Conservation (phyloP, 805 yeast species). For the Wickerhamomyces alni region DNA sequence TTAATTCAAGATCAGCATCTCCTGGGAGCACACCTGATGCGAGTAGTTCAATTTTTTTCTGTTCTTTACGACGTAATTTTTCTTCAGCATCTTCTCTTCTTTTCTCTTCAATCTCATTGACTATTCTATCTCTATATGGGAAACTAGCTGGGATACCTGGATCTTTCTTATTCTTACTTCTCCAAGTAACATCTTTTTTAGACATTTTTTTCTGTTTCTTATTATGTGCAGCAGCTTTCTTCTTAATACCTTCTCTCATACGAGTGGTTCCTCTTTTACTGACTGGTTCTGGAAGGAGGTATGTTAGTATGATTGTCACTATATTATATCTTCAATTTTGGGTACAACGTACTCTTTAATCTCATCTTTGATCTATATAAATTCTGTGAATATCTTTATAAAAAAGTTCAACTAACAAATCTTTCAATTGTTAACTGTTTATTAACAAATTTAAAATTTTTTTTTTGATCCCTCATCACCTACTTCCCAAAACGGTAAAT, state of each 20-base stretch:
- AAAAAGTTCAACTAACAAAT: too few species aligned
- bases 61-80: conserved; percentile 45
- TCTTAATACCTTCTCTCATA: conserved; percentile 93
- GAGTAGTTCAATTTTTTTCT: conserved; percentile 35
- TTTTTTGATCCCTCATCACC: conserved; percentile 7
- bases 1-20: conserved; percentile 32
- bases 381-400: neutral
- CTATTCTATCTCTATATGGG: conserved; percentile 86
- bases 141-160: conserved; percentile 93
- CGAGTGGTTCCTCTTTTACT: conserved; percentile 89
- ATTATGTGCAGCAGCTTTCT: conserved; percentile 88
- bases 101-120: conserved; percentile 62
- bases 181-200: conserved; percentile 94
- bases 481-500: neutral
- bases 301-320: neutral
- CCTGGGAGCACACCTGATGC: conserved; percentile 32
- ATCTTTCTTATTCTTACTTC: conserved; percentile 74
- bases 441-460: neutral
- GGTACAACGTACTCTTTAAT: conserved; percentile 14
- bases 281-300: conserved; percentile 29
- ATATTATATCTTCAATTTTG: neutral
- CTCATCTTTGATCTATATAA: conserved; percentile 11
- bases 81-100: conserved; percentile 52
- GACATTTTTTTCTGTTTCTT: conserved; percentile 77
- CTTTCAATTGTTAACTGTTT: neutral